Evolutionary conservation across 768 basidiomycete genomes (phyloP).

Genomic region (Thelephora ganbajun): DNA sequence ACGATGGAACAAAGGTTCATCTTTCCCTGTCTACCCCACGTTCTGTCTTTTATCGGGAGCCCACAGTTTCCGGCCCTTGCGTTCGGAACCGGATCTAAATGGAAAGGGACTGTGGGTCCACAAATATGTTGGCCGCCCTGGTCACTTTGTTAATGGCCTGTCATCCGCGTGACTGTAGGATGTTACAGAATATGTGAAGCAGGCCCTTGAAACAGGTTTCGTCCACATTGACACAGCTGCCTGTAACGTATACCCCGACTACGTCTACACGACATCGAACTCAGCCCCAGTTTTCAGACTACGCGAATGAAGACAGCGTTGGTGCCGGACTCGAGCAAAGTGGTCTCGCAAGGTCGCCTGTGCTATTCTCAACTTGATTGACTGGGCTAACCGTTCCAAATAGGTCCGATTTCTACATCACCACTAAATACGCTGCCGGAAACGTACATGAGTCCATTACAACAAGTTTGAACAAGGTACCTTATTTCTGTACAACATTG

Average conservation of each 20-base stretch:
- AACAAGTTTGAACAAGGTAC: slow-evolving; percentile 36
- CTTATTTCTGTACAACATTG: slow-evolving; percentile 2
- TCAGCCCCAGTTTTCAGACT: slow-evolving; percentile 11
- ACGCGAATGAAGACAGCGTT: slow-evolving; percentile 24
- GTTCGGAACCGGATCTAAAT: slow-evolving; percentile 42
- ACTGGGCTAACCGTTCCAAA: not conserved
- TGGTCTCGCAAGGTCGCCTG: slow-evolving; percentile 15
- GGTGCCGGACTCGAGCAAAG: slow-evolving; percentile 22
- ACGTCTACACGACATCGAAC: not conserved
- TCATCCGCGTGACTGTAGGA: slow-evolving; percentile 27
- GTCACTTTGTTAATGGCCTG: not conserved
- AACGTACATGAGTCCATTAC: slow-evolving; percentile 25
- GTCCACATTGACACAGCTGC: slow-evolving; percentile 52
- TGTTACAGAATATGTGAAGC: slow-evolving; percentile 37
- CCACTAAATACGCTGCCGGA: slow-evolving; percentile 34
- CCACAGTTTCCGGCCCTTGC: slow-evolving; percentile 46
- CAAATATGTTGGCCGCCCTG: not conserved
- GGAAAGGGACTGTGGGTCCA: slow-evolving; percentile 15
- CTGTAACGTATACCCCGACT: slow-evolving; percentile 18
- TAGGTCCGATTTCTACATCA: slow-evolving; percentile 19
- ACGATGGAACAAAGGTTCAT: slow-evolving; percentile 22
- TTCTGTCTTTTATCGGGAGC: not conserved
- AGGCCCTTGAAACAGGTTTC: slow-evolving; percentile 48
- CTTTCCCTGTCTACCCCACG: not conserved
- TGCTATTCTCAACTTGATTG: not conserved